phyloP scores from a whole-genome alignment of 2,329 filamentous ascomycete genomes.

The Neoascochyta sp. region DNA sequence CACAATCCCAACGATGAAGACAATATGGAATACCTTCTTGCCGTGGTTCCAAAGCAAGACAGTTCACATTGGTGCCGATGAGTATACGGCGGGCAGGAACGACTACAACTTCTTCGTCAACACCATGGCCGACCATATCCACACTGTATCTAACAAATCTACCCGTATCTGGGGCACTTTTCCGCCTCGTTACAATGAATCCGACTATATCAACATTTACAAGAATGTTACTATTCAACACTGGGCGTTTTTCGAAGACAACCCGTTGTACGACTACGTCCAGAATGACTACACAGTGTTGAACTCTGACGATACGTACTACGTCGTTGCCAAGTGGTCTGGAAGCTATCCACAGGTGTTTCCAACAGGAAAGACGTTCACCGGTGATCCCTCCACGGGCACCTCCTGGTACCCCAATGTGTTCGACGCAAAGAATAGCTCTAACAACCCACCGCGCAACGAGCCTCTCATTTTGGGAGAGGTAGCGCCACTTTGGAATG shows the following conservation, averaged over 20 bases:
- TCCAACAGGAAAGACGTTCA: conserved; percentile 35
- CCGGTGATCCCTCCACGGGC: conserved; percentile 39
- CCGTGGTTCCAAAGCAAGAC: conserved; percentile 40
- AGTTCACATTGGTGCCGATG: conserved; percentile 39
- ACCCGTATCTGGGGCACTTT: conserved; percentile 43
- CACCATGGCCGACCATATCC: conserved; percentile 33
- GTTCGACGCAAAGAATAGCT: conserved; percentile 41
- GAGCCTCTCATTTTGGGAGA: conserved; percentile 44
- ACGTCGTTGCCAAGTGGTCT: conserved; percentile 46
- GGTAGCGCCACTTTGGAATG: conserved; percentile 50
- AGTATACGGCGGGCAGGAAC: conserved; percentile 34
- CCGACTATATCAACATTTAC: conserved; percentile 37
- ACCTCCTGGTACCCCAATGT: conserved; percentile 42
- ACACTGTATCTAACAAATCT: conserved; percentile 28
- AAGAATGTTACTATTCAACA: conserved; percentile 46
- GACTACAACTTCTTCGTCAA: conserved; percentile 40
- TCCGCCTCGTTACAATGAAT: too few relatives aligned
- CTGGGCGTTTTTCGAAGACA: conserved; percentile 51
- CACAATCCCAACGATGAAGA: conserved; percentile 35
- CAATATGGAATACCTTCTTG: conserved; percentile 38
- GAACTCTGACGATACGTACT: conserved; percentile 52
- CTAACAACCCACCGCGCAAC: conserved; percentile 44
- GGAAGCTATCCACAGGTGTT: conserved; percentile 42
- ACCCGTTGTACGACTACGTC: conserved; percentile 43
- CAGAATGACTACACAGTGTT: conserved; percentile 40